phyloP scores from a whole-genome alignment of 2,329 filamentous ascomycete genomes.

The Phyllosticta citriasiana region DNA sequence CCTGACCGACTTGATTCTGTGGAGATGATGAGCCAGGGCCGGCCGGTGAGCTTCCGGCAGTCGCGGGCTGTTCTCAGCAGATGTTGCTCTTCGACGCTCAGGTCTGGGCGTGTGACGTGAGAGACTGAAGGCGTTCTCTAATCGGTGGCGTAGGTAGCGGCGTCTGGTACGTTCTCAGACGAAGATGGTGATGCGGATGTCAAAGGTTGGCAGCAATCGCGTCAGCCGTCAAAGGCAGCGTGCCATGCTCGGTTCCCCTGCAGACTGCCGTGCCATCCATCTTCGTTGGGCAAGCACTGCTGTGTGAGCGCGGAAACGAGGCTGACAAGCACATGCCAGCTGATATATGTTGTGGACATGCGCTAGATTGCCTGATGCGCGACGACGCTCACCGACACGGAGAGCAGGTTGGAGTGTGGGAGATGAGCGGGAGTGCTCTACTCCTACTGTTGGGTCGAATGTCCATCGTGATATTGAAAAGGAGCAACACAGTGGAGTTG shows the following conservation, averaged over 20 bases:
- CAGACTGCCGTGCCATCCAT: background rate
- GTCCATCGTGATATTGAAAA: no score
- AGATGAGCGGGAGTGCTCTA: no score
- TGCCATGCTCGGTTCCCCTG: background rate
- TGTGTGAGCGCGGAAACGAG: background rate
- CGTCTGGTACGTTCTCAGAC: background rate
- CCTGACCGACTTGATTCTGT: background rate
- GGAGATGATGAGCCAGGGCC: background rate
- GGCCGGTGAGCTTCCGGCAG: background rate
- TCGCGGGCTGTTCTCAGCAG: background rate
- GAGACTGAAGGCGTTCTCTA: background rate
- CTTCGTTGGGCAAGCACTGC: background rate
- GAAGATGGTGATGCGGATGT: background rate
- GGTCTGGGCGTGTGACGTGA: background rate
- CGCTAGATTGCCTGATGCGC: background rate
- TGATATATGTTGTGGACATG: background rate
- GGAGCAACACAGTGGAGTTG: no score
- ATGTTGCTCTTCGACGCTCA: background rate
- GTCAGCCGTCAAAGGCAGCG: no score
- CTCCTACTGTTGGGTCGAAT: no score
- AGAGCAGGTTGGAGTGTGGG: no score
- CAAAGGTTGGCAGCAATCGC: no score
- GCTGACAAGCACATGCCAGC: background rate
- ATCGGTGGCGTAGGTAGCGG: background rate
- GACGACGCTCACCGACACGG: background rate